Percentiles rank a stretch among this genome's conserved stretches.
Evolutionary conservation across 2,329 filamentous ascomycete species (phyloP).

Genomic region (Phaeosphaeria sp.): DNA sequence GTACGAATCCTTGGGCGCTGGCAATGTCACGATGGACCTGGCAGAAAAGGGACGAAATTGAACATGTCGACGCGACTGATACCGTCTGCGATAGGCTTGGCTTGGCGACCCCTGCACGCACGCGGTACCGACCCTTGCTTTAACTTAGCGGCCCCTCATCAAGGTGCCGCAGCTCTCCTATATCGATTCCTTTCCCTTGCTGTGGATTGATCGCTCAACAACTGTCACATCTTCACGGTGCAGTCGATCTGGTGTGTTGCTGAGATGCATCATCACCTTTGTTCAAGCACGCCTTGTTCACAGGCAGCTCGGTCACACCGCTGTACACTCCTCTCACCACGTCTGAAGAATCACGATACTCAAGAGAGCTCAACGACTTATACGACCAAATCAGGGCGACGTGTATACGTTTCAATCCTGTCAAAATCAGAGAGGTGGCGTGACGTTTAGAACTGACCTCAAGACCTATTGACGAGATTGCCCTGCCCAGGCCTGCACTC

Average conservation of each 20-base stretch:
- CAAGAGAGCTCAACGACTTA: no score
- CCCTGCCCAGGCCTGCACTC: neutral
- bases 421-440: neutral
- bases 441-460: neutral
- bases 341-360: no score
- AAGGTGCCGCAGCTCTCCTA: neutral
- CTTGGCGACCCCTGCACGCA: conserved; percentile 6
- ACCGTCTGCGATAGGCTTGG: conserved; percentile 22
- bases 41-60: conserved; percentile 18
- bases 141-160: neutral
- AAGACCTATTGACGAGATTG: neutral
- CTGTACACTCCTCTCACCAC: neutral
- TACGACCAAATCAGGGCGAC: no score
- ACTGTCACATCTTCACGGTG: neutral
- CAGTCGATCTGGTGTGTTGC: neutral
- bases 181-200: neutral
- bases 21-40: neutral
- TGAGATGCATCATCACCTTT: neutral
- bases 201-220: neutral
- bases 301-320: neutral
- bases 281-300: neutral
- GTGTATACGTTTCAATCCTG: no score
- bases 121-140: neutral
- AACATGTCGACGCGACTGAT: conserved; percentile 19
- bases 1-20: neutral